phyloP scores from a whole-genome alignment of 106 monocot species.

The Cymbidium sinense region DNA sequence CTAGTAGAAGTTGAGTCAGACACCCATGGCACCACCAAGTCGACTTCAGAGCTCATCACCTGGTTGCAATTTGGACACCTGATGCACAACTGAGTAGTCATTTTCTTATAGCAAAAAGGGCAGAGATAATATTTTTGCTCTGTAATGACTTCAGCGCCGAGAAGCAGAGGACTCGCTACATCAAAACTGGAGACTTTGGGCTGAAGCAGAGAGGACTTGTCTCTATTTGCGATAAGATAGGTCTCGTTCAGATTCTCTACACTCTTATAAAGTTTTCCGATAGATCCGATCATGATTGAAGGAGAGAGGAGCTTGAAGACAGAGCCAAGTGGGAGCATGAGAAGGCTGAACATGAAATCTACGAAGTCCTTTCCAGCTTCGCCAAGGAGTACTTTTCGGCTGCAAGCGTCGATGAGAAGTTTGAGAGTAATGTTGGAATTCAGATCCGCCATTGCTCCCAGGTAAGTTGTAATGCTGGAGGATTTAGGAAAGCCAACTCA shows the following conservation, averaged over 20 bases:
- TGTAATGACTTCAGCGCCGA: background rate
- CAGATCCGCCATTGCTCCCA: background rate
- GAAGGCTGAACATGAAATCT: conserved; percentile 31
- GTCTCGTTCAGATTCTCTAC: conserved; percentile 7
- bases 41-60: background rate
- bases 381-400: conserved; percentile 14
- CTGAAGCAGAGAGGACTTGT: background rate
- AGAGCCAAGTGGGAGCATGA: conserved; percentile 20
- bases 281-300: background rate
- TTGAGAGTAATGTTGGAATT: conserved; percentile 2
- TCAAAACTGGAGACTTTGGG: background rate
- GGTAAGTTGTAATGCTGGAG: too few species aligned
- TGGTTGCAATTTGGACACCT: background rate
- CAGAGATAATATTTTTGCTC: background rate
- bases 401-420: conserved; percentile 18
- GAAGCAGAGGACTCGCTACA: background rate
- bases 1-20: too few species aligned
- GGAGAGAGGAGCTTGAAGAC: conserved; percentile 20
- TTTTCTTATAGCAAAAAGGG: background rate
- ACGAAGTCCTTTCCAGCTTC: conserved; percentile 23
- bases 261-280: conserved; percentile 9
- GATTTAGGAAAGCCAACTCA: too few species aligned
- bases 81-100: background rate
- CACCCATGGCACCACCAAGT: too few species aligned
- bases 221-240: background rate